Percentiles rank a stretch among this genome's conserved stretches.
Evolutionary conservation across 148 eudicot genomes (phyloP).

Genomic region (Drosera capensis): DNA sequence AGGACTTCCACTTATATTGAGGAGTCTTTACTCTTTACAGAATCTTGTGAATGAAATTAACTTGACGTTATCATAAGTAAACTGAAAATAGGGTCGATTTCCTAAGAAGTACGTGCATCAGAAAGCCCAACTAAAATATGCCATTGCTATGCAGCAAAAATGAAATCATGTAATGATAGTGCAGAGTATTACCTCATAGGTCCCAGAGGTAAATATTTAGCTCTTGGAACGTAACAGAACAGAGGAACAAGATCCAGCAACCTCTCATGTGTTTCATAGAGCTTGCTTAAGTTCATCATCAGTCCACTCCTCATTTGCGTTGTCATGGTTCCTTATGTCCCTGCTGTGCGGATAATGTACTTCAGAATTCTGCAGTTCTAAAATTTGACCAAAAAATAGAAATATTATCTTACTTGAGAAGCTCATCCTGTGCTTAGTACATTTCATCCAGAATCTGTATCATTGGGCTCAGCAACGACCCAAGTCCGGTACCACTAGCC

Average conservation of each 20-base stretch:
- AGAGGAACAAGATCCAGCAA: slow-evolving; percentile 81
- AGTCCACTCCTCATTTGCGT: slow-evolving; percentile 87
- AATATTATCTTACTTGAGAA: slow-evolving; percentile 47
- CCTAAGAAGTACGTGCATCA: too few species aligned
- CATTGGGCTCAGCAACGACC: slow-evolving; percentile 90
- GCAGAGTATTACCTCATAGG: slow-evolving; percentile 62
- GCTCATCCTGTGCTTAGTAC: slow-evolving; percentile 90
- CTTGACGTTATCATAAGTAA: too few species aligned
- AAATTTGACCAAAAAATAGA: not conserved
- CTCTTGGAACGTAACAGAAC: slow-evolving; percentile 87
- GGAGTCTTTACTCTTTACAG: too few species aligned
- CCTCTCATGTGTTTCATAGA: slow-evolving; percentile 94
- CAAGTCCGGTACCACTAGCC: slow-evolving; percentile 98
- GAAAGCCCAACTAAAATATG: not conserved
- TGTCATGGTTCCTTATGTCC: slow-evolving; percentile 95
- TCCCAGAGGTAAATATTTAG: slow-evolving; percentile 92
- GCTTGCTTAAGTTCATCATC: slow-evolving; percentile 96
- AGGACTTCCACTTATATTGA: too few species aligned
- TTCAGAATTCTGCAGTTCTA: slow-evolving; percentile 5
- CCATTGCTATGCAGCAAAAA: not conserved
- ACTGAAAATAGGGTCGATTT: too few species aligned
- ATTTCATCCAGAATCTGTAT: slow-evolving; percentile 94
- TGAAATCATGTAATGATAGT: not conserved
- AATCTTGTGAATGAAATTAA: too few species aligned
- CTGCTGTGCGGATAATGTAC: slow-evolving; percentile 21